A percentile compares a stretch with the other conserved stretches of the same genome.
Conservation (phyloP, 306 rosid genomes). For the Sindora glabra region DNA sequence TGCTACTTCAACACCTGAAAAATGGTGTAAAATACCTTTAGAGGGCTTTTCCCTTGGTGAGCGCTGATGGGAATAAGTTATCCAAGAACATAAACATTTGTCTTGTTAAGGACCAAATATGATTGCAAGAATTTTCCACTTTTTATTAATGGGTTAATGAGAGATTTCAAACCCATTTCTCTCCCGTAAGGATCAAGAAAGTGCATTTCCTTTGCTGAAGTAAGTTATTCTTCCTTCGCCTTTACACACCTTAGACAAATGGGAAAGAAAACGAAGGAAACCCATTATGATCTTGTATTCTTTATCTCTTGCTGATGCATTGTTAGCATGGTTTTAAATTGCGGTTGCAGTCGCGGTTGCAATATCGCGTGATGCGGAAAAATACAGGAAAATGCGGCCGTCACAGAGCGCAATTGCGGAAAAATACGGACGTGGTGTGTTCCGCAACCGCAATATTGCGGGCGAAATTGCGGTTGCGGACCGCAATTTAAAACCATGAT, state of each 20-base stretch:
- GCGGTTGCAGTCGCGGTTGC: too few relatives aligned
- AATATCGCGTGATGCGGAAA: too few relatives aligned
- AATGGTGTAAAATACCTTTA: slow-evolving; percentile 32
- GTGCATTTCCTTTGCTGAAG: slow-evolving; percentile 65
- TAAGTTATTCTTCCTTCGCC: slow-evolving; percentile 36
- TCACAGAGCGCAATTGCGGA: too few relatives aligned
- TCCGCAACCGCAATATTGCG: too few relatives aligned
- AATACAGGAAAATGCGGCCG: too few relatives aligned
- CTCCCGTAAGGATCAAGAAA: slow-evolving; percentile 44
- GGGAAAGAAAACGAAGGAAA: background rate
- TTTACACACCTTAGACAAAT: background rate
- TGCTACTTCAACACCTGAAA: slow-evolving; percentile 40
- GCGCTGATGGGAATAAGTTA: slow-evolving; percentile 60
- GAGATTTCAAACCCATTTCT: slow-evolving; percentile 70
- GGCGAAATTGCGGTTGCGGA: too few relatives aligned
- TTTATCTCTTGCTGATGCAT: slow-evolving; percentile 14
- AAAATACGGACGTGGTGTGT: too few relatives aligned
- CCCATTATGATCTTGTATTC: background rate
- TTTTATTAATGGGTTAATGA: slow-evolving; percentile 18
- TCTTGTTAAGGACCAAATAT: background rate
- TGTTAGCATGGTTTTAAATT: too few relatives aligned
- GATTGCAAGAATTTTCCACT: background rate
- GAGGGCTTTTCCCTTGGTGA: slow-evolving; percentile 59
- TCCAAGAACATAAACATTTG: slow-evolving; percentile 11
- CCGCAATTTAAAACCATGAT: too few relatives aligned